Evolutionary conservation across 257 asterid genomes (phyloP).

Genomic region (Solanum bulbocastanum): DNA sequence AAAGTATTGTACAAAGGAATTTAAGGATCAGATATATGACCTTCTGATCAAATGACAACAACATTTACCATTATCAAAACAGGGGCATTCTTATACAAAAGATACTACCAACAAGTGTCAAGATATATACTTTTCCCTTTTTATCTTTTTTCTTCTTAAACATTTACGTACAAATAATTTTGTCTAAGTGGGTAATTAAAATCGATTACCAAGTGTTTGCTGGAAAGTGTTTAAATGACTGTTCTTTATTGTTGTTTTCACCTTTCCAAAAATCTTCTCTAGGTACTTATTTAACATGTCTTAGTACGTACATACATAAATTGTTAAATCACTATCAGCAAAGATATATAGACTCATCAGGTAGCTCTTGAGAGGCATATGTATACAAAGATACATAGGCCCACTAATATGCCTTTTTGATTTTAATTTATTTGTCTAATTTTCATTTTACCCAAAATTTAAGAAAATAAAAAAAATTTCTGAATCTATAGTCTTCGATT

Average conservation of each 20-base stretch:
- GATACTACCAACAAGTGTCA: neutral
- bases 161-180: neutral
- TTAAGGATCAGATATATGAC: neutral
- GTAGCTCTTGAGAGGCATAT: neutral
- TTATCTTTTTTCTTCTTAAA: neutral
- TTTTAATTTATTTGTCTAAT: neutral
- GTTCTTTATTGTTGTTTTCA: neutral
- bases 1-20: too few species aligned
- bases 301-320: neutral
- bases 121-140: neutral
- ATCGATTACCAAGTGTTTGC: neutral
- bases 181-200: neutral
- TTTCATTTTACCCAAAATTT: too few species aligned
- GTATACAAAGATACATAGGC: neutral
- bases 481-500: too few species aligned
- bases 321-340: neutral
- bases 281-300: neutral
- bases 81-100: neutral
- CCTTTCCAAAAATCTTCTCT: neutral
- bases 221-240: neutral
- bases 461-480: too few species aligned
- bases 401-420: neutral
- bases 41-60: neutral
- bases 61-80: too few species aligned
- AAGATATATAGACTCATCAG: neutral